phyloP scores from a whole-genome alignment of 2,329 filamentous ascomycete species.

The Botrytis fabae region DNA sequence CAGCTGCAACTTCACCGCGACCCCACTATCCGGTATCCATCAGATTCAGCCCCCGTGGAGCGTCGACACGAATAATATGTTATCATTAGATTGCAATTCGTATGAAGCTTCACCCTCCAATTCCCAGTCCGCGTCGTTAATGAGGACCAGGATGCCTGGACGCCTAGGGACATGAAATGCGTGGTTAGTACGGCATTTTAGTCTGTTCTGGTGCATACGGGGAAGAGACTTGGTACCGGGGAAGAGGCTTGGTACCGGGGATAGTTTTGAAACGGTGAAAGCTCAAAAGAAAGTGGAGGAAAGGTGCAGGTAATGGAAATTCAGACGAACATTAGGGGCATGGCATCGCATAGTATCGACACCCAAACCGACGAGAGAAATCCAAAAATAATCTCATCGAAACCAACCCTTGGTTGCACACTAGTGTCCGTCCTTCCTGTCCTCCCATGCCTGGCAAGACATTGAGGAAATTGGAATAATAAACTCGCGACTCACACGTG shows the following conservation, averaged over 20 bases:
- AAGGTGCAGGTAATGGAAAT: background rate
- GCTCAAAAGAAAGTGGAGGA: background rate
- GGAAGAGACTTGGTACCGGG: slow-evolving; percentile 10
- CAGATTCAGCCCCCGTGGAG: slow-evolving; percentile 77
- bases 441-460: slow-evolving; percentile 3
- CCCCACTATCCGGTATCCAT: slow-evolving; percentile 11
- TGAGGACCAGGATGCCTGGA: slow-evolving; percentile 91
- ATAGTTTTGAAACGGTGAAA: background rate
- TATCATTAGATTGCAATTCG: slow-evolving; percentile 77
- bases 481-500: slow-evolving; percentile 67
- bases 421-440: background rate
- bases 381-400: background rate
- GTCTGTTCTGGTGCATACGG: slow-evolving; percentile 20
- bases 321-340: slow-evolving; percentile 21
- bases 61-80: slow-evolving; percentile 93
- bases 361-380: background rate
- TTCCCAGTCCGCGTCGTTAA: slow-evolving; percentile 99
- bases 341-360: background rate
- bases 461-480: slow-evolving; percentile 26
- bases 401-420: background rate
- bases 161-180: slow-evolving; percentile 58
- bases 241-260: slow-evolving; percentile 10
- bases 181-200: slow-evolving; percentile 28
- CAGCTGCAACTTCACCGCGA: background rate
- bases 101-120: slow-evolving; percentile 93